Evolutionary conservation across 139 green algal species (phyloP).

Genomic region (Picochlorum sp.): DNA sequence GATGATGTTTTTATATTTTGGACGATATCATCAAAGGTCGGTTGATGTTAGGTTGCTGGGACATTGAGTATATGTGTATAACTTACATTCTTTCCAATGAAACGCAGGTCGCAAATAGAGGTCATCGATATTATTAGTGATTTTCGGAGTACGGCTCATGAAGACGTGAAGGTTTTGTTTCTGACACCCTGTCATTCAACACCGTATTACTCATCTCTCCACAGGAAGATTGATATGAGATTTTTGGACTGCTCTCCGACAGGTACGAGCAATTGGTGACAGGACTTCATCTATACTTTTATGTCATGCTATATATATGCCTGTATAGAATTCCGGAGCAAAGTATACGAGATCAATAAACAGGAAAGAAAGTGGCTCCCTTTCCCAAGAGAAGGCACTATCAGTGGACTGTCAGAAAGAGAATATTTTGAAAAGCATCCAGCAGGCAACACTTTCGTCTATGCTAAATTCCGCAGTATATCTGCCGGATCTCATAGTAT

Average conservation of each 20-base stretch:
- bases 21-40: slow-evolving; percentile 28
- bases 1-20: slow-evolving; percentile 25
- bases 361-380: slow-evolving; percentile 10
- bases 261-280: slow-evolving; percentile 9
- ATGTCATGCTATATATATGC: not conserved
- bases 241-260: slow-evolving; percentile 53
- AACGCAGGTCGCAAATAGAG: slow-evolving; percentile 6
- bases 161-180: slow-evolving; percentile 29
- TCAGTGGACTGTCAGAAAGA: slow-evolving; percentile 6
- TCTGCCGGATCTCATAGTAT: too few species aligned
- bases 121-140: not conserved
- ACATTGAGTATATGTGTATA: not conserved
- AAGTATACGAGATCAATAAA: slow-evolving; percentile 1
- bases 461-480: too few species aligned
- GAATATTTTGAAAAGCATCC: slow-evolving; percentile 8
- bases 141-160: not conserved
- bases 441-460: not conserved
- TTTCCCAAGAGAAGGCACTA: not conserved
- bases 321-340: not conserved
- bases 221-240: slow-evolving; percentile 26
- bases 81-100: not conserved
- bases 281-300: not conserved
- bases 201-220: slow-evolving; percentile 37
- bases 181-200: slow-evolving; percentile 50
- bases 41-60: not conserved